Evolutionary conservation across 2,329 filamentous ascomycete species (phyloP).

Genomic region (Gliomastix tumulicola): DNA sequence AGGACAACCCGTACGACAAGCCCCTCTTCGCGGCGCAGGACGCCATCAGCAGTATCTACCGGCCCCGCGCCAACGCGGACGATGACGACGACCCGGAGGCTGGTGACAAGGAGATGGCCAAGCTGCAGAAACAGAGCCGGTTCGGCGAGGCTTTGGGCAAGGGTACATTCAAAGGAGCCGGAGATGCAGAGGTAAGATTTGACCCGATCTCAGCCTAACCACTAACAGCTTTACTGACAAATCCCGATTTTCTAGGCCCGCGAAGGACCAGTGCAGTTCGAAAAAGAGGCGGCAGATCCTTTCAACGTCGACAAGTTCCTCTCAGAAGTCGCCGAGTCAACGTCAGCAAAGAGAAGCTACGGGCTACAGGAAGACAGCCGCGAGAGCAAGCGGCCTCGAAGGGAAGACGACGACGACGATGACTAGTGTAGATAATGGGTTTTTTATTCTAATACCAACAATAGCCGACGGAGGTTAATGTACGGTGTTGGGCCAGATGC

Average conservation of each 20-base stretch:
- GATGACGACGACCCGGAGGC: conserved; percentile 74
- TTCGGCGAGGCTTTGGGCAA: conserved; percentile 82
- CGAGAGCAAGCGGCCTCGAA: conserved; percentile 65
- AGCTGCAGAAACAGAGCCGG: conserved; percentile 76
- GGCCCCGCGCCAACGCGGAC: conserved; percentile 67
- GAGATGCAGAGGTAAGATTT: conserved; percentile 66
- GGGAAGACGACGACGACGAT: conserved; percentile 63
- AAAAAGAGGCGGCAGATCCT: conserved; percentile 78
- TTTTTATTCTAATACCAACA: too few species aligned
- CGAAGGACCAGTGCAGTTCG: conserved; percentile 92
- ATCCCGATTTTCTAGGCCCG: conserved; percentile 62
- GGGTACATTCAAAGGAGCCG: conserved; percentile 85
- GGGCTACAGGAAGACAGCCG: conserved; percentile 61
- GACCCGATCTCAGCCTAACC: too few species aligned
- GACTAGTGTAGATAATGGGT: too few species aligned
- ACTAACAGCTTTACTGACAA: too few species aligned
- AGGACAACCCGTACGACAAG: conserved; percentile 96
- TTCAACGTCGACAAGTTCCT: conserved; percentile 96
- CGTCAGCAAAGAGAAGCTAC: conserved; percentile 64
- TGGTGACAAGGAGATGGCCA: conserved; percentile 76
- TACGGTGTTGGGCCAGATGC: too few species aligned
- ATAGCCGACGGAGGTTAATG: too few species aligned
- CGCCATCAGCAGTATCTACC: conserved; percentile 89
- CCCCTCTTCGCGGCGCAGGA: conserved; percentile 94
- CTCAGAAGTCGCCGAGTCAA: conserved; percentile 62